These are phyloP conservation scores for Colletotrichum orbiculare DNA, from an alignment of 2,329 filamentous ascomycete genomes.

Conservation along the genomic window DNA sequence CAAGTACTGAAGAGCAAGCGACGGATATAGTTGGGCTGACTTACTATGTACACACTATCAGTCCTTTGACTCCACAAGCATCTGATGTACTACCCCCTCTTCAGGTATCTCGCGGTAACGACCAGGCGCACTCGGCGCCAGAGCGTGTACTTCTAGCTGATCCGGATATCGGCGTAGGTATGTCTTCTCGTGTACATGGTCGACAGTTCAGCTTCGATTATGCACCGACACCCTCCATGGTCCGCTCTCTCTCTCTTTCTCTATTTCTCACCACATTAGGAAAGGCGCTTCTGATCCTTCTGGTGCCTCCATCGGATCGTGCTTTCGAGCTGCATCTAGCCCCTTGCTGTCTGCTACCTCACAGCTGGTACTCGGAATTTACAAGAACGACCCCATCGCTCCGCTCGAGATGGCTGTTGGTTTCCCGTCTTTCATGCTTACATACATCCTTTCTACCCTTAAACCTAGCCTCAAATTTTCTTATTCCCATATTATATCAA, in stretches of 20 bases:
- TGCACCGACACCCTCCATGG: not conserved
- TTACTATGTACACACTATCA: not conserved
- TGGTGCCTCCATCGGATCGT: constrained; percentile 26
- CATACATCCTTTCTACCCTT: too few species aligned
- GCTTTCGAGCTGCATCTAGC: constrained; percentile 7
- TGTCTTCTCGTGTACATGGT: too few species aligned
- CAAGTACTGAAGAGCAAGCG: not conserved
- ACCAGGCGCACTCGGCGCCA: not conserved
- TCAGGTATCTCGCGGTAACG: not conserved
- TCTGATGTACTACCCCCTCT: constrained; percentile 8
- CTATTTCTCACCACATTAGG: not conserved
- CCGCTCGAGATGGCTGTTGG: too few species aligned
- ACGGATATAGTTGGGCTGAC: constrained; percentile 24
- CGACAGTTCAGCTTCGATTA: not conserved
- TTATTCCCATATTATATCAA: constrained; percentile 20
- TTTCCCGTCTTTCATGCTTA: too few species aligned
- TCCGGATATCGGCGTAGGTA: too few species aligned
- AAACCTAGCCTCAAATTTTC: not conserved
- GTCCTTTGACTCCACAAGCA: too few species aligned
- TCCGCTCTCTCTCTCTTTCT: not conserved
- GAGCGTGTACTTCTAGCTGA: too few species aligned
- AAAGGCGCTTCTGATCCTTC: constrained; percentile 12
- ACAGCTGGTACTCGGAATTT: not conserved
- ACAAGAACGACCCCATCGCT: not conserved
- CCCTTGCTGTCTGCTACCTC: constrained; percentile 9